Percentiles rank a stretch among this genome's conserved stretches.
These are phyloP conservation scores for Apiospora malaysiana DNA, from an alignment of 2,329 filamentous ascomycete species.

Conservation along the genomic window DNA sequence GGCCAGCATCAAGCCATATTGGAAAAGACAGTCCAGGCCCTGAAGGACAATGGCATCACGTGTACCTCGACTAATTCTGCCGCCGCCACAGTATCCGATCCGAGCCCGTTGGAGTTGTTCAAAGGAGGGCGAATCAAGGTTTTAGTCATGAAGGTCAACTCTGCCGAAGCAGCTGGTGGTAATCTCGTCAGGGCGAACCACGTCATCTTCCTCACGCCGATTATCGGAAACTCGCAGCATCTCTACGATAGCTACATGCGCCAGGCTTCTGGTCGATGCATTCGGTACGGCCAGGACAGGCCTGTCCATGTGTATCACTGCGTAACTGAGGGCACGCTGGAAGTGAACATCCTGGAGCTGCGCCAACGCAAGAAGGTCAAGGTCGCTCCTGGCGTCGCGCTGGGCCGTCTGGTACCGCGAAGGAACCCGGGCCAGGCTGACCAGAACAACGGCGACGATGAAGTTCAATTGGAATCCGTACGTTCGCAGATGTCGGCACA, in stretches of 20 bases:
- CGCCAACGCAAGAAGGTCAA: conserved; percentile 29
- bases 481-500: conserved; percentile 27
- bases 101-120: conserved; percentile 34
- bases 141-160: conserved; percentile 46
- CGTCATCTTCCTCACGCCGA: conserved; percentile 47
- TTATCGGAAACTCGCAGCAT: conserved; percentile 38
- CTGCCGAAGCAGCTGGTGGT: conserved; percentile 46
- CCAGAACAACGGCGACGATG: not conserved
- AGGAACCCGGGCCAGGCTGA: not conserved
- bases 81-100: conserved; percentile 19
- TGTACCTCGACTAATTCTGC: conserved; percentile 24
- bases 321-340: conserved; percentile 44
- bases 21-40: conserved; percentile 31
- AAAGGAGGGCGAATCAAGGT: conserved; percentile 36
- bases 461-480: conserved; percentile 22
- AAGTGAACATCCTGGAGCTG: conserved; percentile 46
- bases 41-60: conserved; percentile 27
- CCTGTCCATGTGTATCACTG: conserved; percentile 48
- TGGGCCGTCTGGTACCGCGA: conserved; percentile 26
- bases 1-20: conserved; percentile 41
- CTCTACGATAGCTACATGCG: conserved; percentile 43
- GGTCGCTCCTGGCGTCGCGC: conserved; percentile 25
- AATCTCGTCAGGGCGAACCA: conserved; percentile 51
- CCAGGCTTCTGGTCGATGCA: conserved; percentile 47
- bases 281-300: conserved; percentile 47